Percentiles rank a stretch among this genome's conserved stretches.
These are phyloP conservation scores for Prinsepia uniflora DNA, from an alignment of 306 rosid species.

Conservation along the genomic window DNA sequence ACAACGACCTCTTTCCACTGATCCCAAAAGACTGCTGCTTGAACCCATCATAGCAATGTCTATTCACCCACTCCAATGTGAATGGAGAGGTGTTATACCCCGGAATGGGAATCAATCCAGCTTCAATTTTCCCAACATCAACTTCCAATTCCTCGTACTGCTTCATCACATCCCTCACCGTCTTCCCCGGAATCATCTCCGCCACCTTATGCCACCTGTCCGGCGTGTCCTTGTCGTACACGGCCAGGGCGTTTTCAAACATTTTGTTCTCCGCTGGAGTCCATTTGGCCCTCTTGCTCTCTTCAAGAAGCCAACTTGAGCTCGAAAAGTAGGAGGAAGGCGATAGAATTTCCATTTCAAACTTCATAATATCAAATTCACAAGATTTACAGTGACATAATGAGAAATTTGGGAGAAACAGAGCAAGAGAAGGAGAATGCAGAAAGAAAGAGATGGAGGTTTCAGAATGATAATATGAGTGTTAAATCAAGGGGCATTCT, in stretches of 20 bases:
- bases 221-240: slow-evolving; percentile 65
- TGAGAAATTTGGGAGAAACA: slow-evolving; percentile 2
- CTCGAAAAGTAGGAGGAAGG: slow-evolving; percentile 45
- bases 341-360: slow-evolving; percentile 67
- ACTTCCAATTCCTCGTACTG: slow-evolving; percentile 69
- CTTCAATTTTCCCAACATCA: slow-evolving; percentile 78
- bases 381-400: neutral
- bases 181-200: slow-evolving; percentile 71
- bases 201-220: slow-evolving; percentile 88
- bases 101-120: slow-evolving; percentile 71
- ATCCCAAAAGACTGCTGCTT: slow-evolving; percentile 45
- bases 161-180: slow-evolving; percentile 54
- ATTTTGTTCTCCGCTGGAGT: slow-evolving; percentile 77
- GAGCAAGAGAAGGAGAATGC: slow-evolving; percentile 21
- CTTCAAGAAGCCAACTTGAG: slow-evolving; percentile 48
- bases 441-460: slow-evolving; percentile 43
- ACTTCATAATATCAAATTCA: slow-evolving; percentile 44
- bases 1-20: slow-evolving; percentile 50
- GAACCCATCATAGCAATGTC: slow-evolving; percentile 50
- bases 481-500: slow-evolving; percentile 62
- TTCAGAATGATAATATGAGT: slow-evolving; percentile 42
- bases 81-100: slow-evolving; percentile 58
- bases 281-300: slow-evolving; percentile 53
- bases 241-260: slow-evolving; percentile 87
- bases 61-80: slow-evolving; percentile 70